These are phyloP conservation scores for Aethionema arabicum DNA, from an alignment of 345 rosid genomes.

Conservation along the genomic window DNA sequence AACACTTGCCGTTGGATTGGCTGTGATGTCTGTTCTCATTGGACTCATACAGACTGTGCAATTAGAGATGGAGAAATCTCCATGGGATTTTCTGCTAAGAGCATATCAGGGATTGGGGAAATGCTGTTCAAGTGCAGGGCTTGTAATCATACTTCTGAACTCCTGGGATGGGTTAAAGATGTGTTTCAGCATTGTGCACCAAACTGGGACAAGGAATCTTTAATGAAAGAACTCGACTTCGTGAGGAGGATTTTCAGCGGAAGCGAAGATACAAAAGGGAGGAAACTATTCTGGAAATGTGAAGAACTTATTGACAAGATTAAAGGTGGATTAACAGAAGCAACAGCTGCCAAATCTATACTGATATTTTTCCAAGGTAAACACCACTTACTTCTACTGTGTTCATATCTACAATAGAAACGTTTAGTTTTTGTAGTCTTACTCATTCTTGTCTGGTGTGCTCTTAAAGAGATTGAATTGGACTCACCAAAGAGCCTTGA, in stretches of 20 bases:
- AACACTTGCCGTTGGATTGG: slow-evolving; percentile 99
- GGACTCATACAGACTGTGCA: slow-evolving; percentile 99
- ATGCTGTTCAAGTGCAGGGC: slow-evolving; percentile 91
- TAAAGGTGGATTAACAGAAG: slow-evolving; percentile 70
- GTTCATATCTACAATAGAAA: not conserved
- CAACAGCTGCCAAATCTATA: slow-evolving; percentile 71
- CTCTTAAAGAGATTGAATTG: slow-evolving; percentile 66
- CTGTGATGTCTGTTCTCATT: slow-evolving; percentile 93
- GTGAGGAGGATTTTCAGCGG: slow-evolving; percentile 85
- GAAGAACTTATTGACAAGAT: slow-evolving; percentile 80
- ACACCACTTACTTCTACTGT: not conserved
- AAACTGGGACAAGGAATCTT: slow-evolving; percentile 84
- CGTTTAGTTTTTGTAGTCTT: not conserved
- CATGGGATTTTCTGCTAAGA: slow-evolving; percentile 73
- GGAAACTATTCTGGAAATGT: slow-evolving; percentile 87
- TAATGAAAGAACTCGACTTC: slow-evolving; percentile 83
- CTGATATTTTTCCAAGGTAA: slow-evolving; percentile 89
- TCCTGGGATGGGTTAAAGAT: slow-evolving; percentile 96
- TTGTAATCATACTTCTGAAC: slow-evolving; percentile 87
- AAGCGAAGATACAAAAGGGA: slow-evolving; percentile 86
- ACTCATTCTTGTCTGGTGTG: not conserved
- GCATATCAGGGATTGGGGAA: slow-evolving; percentile 63
- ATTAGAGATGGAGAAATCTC: slow-evolving; percentile 82
- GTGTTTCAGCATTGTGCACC: slow-evolving; percentile 96
- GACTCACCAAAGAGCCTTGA: slow-evolving; percentile 86